phyloP scores from a whole-genome alignment of 2,329 filamentous ascomycete genomes.

The Diaporthe australafricana region DNA sequence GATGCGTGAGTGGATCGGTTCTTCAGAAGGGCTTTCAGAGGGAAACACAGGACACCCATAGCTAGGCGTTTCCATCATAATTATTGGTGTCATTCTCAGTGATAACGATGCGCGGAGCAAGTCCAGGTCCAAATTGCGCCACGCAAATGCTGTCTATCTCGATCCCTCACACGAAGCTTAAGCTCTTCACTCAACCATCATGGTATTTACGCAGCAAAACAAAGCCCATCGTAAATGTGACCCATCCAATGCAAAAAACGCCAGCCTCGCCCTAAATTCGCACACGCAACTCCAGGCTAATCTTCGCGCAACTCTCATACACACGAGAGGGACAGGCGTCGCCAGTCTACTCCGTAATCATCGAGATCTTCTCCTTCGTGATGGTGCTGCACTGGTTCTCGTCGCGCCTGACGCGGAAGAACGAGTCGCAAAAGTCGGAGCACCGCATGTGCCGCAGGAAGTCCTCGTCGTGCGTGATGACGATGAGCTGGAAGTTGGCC shows the following conservation, averaged over 20 bases:
- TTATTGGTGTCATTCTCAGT: not conserved
- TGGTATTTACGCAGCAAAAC: not conserved
- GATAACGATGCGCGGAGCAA: not conserved
- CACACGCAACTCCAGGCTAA: not conserved
- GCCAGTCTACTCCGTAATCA: slow-evolving; percentile 50
- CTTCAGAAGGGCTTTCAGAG: not conserved
- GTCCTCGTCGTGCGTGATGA: slow-evolving; percentile 99
- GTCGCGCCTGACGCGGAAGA: slow-evolving; percentile 87
- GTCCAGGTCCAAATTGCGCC: not conserved
- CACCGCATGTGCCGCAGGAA: slow-evolving; percentile 95
- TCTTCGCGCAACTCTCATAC: not conserved
- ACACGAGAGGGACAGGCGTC: not conserved
- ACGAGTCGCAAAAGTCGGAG: slow-evolving; percentile 91
- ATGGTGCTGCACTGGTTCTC: slow-evolving; percentile 90
- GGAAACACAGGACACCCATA: not conserved
- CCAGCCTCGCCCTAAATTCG: not conserved
- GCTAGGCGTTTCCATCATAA: not conserved
- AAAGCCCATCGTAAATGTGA: slow-evolving; percentile 6
- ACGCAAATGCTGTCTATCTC: not conserved
- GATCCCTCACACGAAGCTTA: not conserved
- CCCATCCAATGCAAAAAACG: not conserved
- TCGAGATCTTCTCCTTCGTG: slow-evolving; percentile 72
- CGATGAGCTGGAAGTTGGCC: slow-evolving; percentile 96
- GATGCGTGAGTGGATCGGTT: not conserved
- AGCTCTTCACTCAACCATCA: not conserved